Evolutionary conservation across 2,329 filamentous ascomycete genomes (phyloP), one percentile per base, ranked within the genome.

Genomic region (Clonostachys sp.): DNA sequence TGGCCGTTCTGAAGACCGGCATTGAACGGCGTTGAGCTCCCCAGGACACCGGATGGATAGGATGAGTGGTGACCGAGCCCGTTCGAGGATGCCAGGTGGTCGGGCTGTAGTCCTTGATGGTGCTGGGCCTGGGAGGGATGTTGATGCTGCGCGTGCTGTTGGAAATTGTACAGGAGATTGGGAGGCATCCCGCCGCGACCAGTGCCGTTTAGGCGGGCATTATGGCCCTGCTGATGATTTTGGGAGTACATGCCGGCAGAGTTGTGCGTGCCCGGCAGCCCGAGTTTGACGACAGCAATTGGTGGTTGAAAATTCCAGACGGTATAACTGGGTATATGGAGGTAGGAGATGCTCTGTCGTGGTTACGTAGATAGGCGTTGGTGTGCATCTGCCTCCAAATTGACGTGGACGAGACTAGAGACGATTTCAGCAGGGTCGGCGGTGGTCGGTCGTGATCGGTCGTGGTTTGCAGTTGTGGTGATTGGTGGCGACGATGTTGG

Each of bases 201-300:
- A 51, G 63, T 64, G 70, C 67, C 67, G 61, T 90, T 91, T 67
- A 90, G 79, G 70, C 88, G 84, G 70, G 80, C 80, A 72, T 84
- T 84, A 64, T 89, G 87, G 64, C 83, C 82, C 70, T 85, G 83
- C 63, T 87, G 83, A 64, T 80, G 83, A 62, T 76, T 77, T 66
- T 88, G 84, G 61, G 81, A 83, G 75, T 86, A 91, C 87, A 91
- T 91, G 65, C 77, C 76, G 66, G 55, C 46, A 56, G 51, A 49
- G 50, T 46, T 54, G 50, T 49, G 36, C 36, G 14, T 39, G 14
- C 36, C 36, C 24, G 24, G 24, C 24, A 30, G 24, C 24, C 24
- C 24, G 24, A 30, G 24, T 30, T 30, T 30, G 24, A 30, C 24
- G 24, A 9, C 24, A 30, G 24, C 24, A 30, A 30, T 30, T 30